A percentile compares a stretch with the other conserved stretches of the same genome.
phyloP scores from a whole-genome alignment of 2,329 filamentous ascomycete species.

The Diaporthe batatas region DNA sequence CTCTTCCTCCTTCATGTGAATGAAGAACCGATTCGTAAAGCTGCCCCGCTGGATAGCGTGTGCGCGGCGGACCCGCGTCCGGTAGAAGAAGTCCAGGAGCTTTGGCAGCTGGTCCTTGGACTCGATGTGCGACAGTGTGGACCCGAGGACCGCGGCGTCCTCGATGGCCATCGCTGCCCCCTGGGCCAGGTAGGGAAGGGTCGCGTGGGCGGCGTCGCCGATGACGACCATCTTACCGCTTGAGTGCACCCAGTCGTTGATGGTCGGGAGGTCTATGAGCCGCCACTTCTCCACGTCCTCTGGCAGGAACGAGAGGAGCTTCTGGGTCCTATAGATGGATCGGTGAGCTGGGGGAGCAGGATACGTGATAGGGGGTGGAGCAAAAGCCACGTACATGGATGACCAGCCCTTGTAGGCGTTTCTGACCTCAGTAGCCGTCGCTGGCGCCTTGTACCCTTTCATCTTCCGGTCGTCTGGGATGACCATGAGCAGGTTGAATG shows the following conservation, averaged over 20 bases:
- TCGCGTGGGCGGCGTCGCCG: conserved; percentile 64
- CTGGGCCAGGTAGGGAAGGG: conserved; percentile 45
- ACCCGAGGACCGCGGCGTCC: conserved; percentile 45
- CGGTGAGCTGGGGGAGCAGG: too few species aligned
- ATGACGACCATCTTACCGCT: conserved; percentile 56
- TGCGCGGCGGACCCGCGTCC: conserved; percentile 34
- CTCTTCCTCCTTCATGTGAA: conserved; percentile 41
- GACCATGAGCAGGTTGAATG: conserved; percentile 41
- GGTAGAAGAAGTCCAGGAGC: conserved; percentile 39
- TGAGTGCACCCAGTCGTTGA: conserved; percentile 36
- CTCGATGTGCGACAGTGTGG: conserved; percentile 12
- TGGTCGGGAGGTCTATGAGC: conserved; percentile 38
- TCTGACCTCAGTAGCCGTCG: conserved; percentile 33
- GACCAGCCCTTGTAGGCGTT: conserved; percentile 39
- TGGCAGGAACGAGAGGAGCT: conserved; percentile 36
- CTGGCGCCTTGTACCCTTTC: conserved; percentile 39
- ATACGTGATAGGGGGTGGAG: too few species aligned
- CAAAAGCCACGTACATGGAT: conserved; percentile 27
- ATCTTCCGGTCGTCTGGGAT: conserved; percentile 40
- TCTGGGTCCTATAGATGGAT: conserved; percentile 8
- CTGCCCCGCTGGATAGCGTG: conserved; percentile 39
- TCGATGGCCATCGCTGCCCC: conserved; percentile 47
- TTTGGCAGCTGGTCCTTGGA: conserved; percentile 7
- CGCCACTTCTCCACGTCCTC: conserved; percentile 41
- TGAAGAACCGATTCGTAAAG: conserved; percentile 40